A percentile compares a stretch with the other conserved stretches of the same genome.
These are phyloP conservation scores for Penicillium sp. DNA, from an alignment of 2,329 filamentous ascomycete species.

Conservation along the genomic window DNA sequence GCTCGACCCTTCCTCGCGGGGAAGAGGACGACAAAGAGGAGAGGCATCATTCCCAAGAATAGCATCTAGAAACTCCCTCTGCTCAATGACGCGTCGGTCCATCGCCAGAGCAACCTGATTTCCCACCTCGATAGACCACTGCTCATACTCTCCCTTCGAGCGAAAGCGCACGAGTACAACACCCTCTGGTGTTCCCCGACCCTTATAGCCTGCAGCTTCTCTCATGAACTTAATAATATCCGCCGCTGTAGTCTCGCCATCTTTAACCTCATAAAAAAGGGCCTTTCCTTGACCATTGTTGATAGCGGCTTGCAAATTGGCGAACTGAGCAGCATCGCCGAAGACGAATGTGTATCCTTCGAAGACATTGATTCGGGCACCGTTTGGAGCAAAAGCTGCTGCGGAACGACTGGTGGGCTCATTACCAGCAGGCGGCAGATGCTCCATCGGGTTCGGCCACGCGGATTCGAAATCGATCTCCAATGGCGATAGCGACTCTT, in stretches of 20 bases:
- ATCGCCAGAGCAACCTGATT: conserved; percentile 65
- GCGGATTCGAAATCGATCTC: conserved; percentile 73
- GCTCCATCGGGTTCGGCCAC: conserved; percentile 71
- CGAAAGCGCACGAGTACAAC: conserved; percentile 74
- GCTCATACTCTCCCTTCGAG: conserved; percentile 53
- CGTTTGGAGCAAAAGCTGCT: conserved; percentile 68
- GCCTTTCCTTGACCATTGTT: conserved; percentile 80
- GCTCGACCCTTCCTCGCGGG: conserved; percentile 47
- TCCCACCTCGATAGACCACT: conserved; percentile 68
- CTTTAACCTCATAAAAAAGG: conserved; percentile 58
- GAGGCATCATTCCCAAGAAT: conserved; percentile 77
- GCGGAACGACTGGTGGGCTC: conserved; percentile 67
- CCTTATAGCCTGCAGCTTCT: conserved; percentile 68
- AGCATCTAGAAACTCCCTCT: conserved; percentile 86
- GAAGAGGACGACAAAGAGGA: conserved; percentile 63
- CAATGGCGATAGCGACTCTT: conserved; percentile 54
- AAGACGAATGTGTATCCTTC: conserved; percentile 87
- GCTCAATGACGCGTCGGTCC: conserved; percentile 77
- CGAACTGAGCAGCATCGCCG: conserved; percentile 68
- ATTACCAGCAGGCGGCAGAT: conserved; percentile 68
- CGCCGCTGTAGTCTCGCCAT: conserved; percentile 62
- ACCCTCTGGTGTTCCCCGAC: conserved; percentile 62
- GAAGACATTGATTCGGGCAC: conserved; percentile 65
- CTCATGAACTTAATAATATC: conserved; percentile 77
- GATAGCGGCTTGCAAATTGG: conserved; percentile 69